Base-by-base conservation (phyloP, 805 yeast genomes). In the Candida chauliodis region DNA sequence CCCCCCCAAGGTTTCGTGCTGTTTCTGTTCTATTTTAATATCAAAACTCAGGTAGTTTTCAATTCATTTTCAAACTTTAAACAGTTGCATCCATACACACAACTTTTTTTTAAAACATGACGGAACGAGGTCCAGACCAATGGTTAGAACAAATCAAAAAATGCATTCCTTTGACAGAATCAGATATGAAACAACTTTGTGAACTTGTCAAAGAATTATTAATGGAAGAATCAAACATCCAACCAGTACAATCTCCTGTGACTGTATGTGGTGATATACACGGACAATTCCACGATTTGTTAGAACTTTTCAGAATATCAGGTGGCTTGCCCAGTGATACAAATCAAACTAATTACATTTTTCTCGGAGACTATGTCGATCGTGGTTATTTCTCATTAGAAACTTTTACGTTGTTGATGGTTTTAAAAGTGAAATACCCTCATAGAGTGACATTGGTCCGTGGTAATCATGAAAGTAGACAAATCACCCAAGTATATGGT, bases 401-500 rank as follows among this genome's bases (percentile, higher is more conserved):
- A 55, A 91, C 98, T 0, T 90, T 91, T 64, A 91, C 98, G 4
- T 66, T 93, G 46, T 70, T 91, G 50, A 89, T 91, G 97, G 89
- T 91, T 46, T 71, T 91, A 41, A 91, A 91, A 60, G 96, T 89
- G 14, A 83, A 85, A 56, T 86, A 80, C 52, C 95, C 98, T 30
- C 75, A 78, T 42, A 72, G 88, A 51, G 78, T 93, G 45, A 93
- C 98, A 0, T 71, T 91, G 38, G 97, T 91, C 10, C 74, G 99
- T 52, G 99, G 99, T n/a, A 91, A 91, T 61, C 99, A 91, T 65
- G 99, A 91, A 63, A 81, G 93, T 4, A 75, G 99, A 51, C 99
- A 93, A 57, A 93, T 93, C 56, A 91, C 99, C n/a, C 97, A 91
- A 66, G 98, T 90, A 25, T 91, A 91, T 63, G 99, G 99, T 4